Conservation (phyloP, 2,329 filamentous ascomycete species). For the Alternaria sp. region DNA sequence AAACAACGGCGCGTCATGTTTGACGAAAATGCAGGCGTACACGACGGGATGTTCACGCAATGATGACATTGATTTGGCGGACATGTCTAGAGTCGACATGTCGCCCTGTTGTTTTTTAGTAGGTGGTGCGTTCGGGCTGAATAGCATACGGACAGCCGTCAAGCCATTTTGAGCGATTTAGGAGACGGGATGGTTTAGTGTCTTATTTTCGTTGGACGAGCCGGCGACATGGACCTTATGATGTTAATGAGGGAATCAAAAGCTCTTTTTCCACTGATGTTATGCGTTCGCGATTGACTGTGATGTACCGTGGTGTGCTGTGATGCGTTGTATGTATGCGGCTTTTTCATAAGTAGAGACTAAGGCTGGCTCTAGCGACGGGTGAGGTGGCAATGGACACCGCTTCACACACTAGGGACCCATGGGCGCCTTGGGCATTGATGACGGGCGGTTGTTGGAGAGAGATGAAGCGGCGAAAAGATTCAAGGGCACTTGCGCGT, state of each 20-base stretch:
- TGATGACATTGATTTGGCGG: constrained; percentile 33
- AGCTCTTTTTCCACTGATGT: constrained; percentile 36
- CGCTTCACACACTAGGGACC: constrained; percentile 11
- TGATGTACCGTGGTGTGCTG: not conserved
- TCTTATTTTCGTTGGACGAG: constrained; percentile 31
- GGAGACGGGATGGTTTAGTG: constrained; percentile 26
- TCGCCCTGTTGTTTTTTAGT: constrained; percentile 34
- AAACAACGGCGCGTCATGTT: constrained; percentile 21
- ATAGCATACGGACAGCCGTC: constrained; percentile 16
- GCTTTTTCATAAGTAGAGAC: constrained; percentile 2
- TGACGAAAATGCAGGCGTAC: constrained; percentile 38
- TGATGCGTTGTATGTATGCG: not conserved
- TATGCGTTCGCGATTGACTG: not conserved
- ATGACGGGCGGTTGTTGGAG: not conserved
- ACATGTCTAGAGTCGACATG: constrained; percentile 23
- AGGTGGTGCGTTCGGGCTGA: constrained; percentile 21
- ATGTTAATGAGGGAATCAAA: constrained; percentile 49
- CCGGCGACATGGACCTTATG: constrained; percentile 33
- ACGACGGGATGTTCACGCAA: constrained; percentile 33
- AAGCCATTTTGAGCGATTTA: constrained; percentile 14
- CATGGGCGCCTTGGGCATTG: constrained; percentile 3
- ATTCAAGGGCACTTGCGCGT: not conserved
- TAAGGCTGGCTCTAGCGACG: constrained; percentile 7
- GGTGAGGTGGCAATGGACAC: constrained; percentile 16
- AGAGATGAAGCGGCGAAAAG: not conserved